These are phyloP conservation scores for Xylogone sp. DNA, from an alignment of 2,329 filamentous ascomycete species.

Conservation along the genomic window DNA sequence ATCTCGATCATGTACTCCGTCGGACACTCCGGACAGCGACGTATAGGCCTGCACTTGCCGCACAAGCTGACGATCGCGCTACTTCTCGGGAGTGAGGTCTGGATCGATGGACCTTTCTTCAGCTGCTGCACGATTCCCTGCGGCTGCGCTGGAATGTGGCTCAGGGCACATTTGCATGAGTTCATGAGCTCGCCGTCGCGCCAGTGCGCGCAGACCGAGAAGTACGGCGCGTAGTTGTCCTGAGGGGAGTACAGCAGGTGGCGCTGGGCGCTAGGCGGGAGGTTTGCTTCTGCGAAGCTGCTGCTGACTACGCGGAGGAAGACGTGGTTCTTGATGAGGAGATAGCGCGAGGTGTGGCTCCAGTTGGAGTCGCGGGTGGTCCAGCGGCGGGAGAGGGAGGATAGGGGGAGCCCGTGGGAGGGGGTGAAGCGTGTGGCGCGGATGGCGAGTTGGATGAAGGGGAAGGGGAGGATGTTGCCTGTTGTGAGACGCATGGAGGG, in stretches of 20 bases:
- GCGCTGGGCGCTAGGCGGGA: constrained; percentile 48
- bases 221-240: constrained; percentile 55
- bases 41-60: constrained; percentile 52
- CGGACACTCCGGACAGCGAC: constrained; percentile 58
- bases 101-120: constrained; percentile 21
- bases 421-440: constrained; percentile 44
- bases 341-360: constrained; percentile 51
- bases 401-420: constrained; percentile 41
- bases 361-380: constrained; percentile 43
- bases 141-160: constrained; percentile 48
- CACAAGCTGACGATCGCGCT: constrained; percentile 48
- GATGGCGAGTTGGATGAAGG: constrained; percentile 54
- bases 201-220: constrained; percentile 61
- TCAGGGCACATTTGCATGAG: constrained; percentile 56
- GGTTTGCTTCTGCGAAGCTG: constrained; percentile 45
- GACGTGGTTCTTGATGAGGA: constrained; percentile 48
- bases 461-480: constrained; percentile 51
- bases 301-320: constrained; percentile 55
- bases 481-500: constrained; percentile 51
- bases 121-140: constrained; percentile 30
- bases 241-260: constrained; percentile 55
- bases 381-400: constrained; percentile 49
- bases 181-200: constrained; percentile 56
- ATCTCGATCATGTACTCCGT: constrained; percentile 60
- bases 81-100: constrained; percentile 17